phyloP scores from a whole-genome alignment of 352 stramenopile genomes.

The Pythium graminicola region DNA sequence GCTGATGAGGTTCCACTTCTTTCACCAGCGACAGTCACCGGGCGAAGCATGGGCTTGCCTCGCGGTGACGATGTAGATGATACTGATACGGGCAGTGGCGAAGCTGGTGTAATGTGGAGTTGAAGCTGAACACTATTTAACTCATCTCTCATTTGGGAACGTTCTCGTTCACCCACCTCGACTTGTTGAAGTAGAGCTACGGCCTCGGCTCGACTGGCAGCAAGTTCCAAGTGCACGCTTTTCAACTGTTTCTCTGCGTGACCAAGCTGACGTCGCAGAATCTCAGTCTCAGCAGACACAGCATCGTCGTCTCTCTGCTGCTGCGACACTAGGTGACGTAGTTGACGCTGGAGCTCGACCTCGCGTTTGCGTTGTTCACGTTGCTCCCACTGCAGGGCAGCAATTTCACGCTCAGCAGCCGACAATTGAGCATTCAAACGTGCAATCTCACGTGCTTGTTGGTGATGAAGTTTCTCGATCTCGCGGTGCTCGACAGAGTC shows the following conservation, averaged over 20 bases:
- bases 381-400: slow-evolving; percentile 10
- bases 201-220: slow-evolving; percentile 15
- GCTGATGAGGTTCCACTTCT: not conserved
- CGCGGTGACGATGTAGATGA: slow-evolving; percentile 1
- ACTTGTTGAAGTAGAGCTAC: not conserved
- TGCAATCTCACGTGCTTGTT: slow-evolving; percentile 30
- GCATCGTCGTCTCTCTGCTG: slow-evolving; percentile 2
- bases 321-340: not conserved
- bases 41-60: slow-evolving; percentile 15
- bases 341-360: slow-evolving; percentile 12
- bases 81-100: not conserved
- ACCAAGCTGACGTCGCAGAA: slow-evolving; percentile 39
- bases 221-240: slow-evolving; percentile 27
- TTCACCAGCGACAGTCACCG: slow-evolving; percentile 21
- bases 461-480: slow-evolving; percentile 17
- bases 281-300: slow-evolving; percentile 40
- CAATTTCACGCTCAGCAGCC: slow-evolving; percentile 27
- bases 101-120: not conserved
- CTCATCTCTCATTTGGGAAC: not conserved
- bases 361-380: slow-evolving; percentile 7
- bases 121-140: not conserved
- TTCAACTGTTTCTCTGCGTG: not conserved
- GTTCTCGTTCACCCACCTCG: not conserved
- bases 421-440: slow-evolving; percentile 29
- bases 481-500: slow-evolving; percentile 18